A percentile compares a stretch with the other conserved stretches of the same genome.
phyloP scores from a whole-genome alignment of 805 yeast species.

The Candida ficus region DNA sequence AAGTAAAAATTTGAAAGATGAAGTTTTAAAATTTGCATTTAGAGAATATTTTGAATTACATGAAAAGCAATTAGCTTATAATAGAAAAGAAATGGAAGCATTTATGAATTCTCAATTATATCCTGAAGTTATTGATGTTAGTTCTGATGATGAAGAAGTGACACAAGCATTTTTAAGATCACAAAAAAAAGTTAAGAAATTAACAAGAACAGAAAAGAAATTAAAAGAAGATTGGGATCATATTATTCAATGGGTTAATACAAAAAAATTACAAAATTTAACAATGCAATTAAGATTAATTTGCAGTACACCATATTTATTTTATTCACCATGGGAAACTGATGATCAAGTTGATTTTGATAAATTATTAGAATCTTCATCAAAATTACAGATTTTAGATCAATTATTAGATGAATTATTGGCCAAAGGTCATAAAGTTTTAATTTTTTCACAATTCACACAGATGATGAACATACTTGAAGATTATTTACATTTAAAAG shows the following conservation, averaged over 20 bases:
- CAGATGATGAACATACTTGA: constrained; percentile 73
- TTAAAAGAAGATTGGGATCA: constrained; percentile 11
- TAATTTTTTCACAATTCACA: constrained; percentile 86
- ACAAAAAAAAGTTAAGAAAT: constrained; percentile 6
- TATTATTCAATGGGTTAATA: constrained; percentile 37
- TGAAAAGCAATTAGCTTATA: constrained; percentile 12
- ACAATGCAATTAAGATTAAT: constrained; percentile 82
- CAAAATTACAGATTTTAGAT: constrained; percentile 67
- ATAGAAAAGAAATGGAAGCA: constrained; percentile 31
- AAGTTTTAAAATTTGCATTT: constrained; percentile 42
- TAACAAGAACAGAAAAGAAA: constrained; percentile 8
- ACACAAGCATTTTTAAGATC: constrained; percentile 11
- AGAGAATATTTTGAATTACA: constrained; percentile 47
- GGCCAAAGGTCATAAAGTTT: constrained; percentile 53
- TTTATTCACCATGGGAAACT: constrained; percentile 69
- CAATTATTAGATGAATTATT: constrained; percentile 53
- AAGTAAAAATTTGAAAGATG: constrained; percentile 36
- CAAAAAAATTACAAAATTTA: constrained; percentile 56
- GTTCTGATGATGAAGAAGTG: constrained; percentile 12
- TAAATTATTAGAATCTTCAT: constrained; percentile 50
- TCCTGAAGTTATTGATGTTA: constrained; percentile 20
- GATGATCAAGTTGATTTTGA: constrained; percentile 36
- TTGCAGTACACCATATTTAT: constrained; percentile 82
- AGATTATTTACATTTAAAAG: constrained; percentile 59
- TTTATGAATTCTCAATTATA: constrained; percentile 37